These are phyloP conservation scores for Hygrophoropsis aurantiaca DNA, from an alignment of 768 basidiomycete species.

Conservation along the genomic window DNA sequence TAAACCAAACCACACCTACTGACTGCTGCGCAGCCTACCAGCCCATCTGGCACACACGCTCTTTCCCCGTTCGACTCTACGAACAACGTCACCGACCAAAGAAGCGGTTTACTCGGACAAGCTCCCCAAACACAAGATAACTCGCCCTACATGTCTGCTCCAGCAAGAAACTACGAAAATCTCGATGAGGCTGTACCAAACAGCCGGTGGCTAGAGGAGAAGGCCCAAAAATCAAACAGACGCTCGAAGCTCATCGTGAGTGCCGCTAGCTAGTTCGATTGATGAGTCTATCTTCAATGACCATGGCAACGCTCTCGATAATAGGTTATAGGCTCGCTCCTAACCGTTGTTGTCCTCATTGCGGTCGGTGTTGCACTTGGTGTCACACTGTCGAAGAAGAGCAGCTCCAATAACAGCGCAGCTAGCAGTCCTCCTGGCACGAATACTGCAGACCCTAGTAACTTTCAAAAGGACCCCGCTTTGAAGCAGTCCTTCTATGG, in stretches of 20 bases:
- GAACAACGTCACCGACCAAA: slow-evolving; percentile 19
- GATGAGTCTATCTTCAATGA: neutral
- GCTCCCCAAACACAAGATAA: slow-evolving; percentile 17
- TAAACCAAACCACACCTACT: slow-evolving; percentile 2
- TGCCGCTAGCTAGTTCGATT: slow-evolving; percentile 10
- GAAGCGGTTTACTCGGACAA: slow-evolving; percentile 23
- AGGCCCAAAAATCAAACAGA: slow-evolving; percentile 27
- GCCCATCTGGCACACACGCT: slow-evolving; percentile 37
- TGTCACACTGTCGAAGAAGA: slow-evolving; percentile 59
- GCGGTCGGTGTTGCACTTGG: slow-evolving; percentile 64
- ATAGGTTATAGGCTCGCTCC: slow-evolving; percentile 52
- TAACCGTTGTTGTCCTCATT: slow-evolving; percentile 51
- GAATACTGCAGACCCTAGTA: slow-evolving; percentile 70
- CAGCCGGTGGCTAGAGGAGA: slow-evolving; percentile 42
- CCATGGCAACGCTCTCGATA: slow-evolving; percentile 2
- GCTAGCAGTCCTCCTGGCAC: slow-evolving; percentile 23
- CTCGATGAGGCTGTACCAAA: slow-evolving; percentile 28
- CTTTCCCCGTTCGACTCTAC: slow-evolving; percentile 28
- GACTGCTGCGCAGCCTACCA: slow-evolving; percentile 33
- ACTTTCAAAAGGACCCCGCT: slow-evolving; percentile 66
- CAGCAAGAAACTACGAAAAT: slow-evolving; percentile 28
- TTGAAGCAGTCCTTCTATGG: slow-evolving; percentile 81
- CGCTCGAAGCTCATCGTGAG: slow-evolving; percentile 62
- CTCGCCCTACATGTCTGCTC: slow-evolving; percentile 15
- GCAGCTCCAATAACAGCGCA: slow-evolving; percentile 25